Percentiles rank a stretch among this genome's conserved stretches.
Conservation (phyloP, 2,329 filamentous ascomycete species). For the Cladosporium sp. region DNA sequence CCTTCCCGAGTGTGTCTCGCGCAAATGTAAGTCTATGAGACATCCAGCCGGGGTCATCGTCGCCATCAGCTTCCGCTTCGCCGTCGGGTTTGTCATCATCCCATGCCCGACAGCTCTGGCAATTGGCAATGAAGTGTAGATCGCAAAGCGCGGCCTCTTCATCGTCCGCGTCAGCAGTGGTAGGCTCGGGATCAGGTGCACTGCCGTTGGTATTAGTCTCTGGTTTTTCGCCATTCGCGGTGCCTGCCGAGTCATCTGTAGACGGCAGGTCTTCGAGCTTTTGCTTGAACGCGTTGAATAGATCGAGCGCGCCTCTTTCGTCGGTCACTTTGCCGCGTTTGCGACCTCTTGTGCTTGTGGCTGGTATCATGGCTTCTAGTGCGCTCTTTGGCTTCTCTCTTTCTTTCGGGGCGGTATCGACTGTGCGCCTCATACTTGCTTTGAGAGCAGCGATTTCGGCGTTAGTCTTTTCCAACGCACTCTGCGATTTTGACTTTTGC, state of each 20-base stretch:
- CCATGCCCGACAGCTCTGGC: conserved; percentile 87
- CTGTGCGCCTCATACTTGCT: conserved; percentile 73
- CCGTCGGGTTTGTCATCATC: conserved; percentile 63
- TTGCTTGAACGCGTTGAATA: conserved; percentile 77
- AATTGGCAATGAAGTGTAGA: conserved; percentile 92
- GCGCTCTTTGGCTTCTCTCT: conserved; percentile 65
- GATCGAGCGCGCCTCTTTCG: conserved; percentile 60
- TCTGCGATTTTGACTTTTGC: conserved; percentile 22
- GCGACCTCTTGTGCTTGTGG: conserved; percentile 67
- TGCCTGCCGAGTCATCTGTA: background rate
- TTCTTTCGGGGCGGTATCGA: conserved; percentile 37
- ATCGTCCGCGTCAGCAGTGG: conserved; percentile 54
- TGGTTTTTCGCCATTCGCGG: conserved; percentile 10
- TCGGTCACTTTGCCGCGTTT: conserved; percentile 61
- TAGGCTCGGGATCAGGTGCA: conserved; percentile 7
- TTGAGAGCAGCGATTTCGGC: conserved; percentile 79
- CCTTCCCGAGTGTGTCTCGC: conserved; percentile 86
- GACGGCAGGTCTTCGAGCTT: conserved; percentile 60
- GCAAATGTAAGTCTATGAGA: conserved; percentile 80
- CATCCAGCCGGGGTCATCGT: conserved; percentile 72
- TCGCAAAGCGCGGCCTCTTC: conserved; percentile 77
- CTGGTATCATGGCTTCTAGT: conserved; percentile 72
- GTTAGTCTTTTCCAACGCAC: conserved; percentile 65
- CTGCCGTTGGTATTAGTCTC: conserved; percentile 6
- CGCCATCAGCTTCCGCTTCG: conserved; percentile 57